These are phyloP conservation scores for Phoenix dactylifera DNA, from an alignment of 176 grass and related monocot species.

Conservation along the genomic window DNA sequence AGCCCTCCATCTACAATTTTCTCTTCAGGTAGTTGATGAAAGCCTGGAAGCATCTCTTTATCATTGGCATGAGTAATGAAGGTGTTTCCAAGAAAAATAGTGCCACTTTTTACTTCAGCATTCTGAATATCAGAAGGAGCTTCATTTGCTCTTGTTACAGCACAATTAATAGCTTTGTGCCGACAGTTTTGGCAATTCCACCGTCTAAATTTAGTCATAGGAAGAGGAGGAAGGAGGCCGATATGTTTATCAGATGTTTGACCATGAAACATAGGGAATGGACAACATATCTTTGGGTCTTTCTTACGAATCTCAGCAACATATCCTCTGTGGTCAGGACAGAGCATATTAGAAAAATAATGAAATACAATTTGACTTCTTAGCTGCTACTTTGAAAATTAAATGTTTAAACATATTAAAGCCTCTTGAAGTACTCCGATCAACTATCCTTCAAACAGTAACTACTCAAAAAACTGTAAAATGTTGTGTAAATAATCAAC, in stretches of 20 bases:
- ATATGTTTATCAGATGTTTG: slow-evolving; percentile 12
- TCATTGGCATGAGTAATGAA: slow-evolving; percentile 21
- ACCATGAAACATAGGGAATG: slow-evolving; percentile 29
- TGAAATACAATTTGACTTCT: not conserved
- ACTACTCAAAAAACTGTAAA: too few relatives aligned
- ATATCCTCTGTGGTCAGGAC: slow-evolving; percentile 46
- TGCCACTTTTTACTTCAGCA: slow-evolving; percentile 29
- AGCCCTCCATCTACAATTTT: slow-evolving; percentile 14
- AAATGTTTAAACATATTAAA: slow-evolving; percentile 1
- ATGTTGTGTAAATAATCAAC: too few relatives aligned
- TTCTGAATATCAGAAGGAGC: slow-evolving; percentile 19
- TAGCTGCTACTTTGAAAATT: not conserved
- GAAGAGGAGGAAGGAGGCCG: slow-evolving; percentile 10
- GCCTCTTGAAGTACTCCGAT: not conserved
- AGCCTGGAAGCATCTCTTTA: slow-evolving; percentile 22
- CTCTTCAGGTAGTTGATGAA: slow-evolving; percentile 24
- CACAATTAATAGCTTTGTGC: slow-evolving; percentile 17
- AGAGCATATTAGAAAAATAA: slow-evolving; percentile 1
- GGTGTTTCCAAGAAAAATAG: slow-evolving; percentile 40
- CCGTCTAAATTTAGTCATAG: slow-evolving; percentile 33
- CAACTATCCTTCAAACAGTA: too few relatives aligned
- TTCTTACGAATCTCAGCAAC: slow-evolving; percentile 39
- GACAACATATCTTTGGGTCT: slow-evolving; percentile 34
- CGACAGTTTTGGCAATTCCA: slow-evolving; percentile 66
- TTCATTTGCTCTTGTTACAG: slow-evolving; percentile 13